These are phyloP conservation scores for Striga hermonthica DNA, from an alignment of 305 asterid species.

Conservation along the genomic window DNA sequence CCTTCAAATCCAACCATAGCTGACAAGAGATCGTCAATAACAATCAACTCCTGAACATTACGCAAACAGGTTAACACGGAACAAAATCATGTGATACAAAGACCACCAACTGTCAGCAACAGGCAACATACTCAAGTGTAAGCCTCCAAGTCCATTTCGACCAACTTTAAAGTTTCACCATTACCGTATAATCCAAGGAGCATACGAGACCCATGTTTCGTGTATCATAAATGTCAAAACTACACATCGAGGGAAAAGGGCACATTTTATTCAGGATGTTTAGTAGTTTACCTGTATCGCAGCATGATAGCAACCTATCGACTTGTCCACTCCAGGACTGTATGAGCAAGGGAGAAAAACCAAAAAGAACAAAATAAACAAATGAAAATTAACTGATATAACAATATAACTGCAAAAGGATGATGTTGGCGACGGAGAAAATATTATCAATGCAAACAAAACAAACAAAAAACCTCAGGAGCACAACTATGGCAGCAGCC, in stretches of 20 bases:
- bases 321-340: conserved; percentile 61
- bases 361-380: conserved; percentile 15
- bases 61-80: conserved; percentile 6
- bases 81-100: conserved; percentile 15
- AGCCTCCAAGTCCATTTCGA: conserved; percentile 15
- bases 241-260: neutral
- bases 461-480: too few relatives aligned
- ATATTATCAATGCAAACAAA: too few relatives aligned
- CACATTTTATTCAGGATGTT: neutral
- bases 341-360: conserved; percentile 25
- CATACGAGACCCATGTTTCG: conserved; percentile 24
- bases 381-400: neutral
- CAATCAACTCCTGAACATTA: conserved; percentile 75
- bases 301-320: conserved; percentile 78
- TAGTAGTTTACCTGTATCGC: conserved; percentile 88
- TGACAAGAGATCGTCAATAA: conserved; percentile 80
- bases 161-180: neutral
- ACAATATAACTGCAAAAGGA: too few relatives aligned
- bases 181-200: conserved; percentile 22
- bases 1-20: conserved; percentile 92
- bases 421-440: too few relatives aligned
- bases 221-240: conserved; percentile 1
- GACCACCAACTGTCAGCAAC: conserved; percentile 7
- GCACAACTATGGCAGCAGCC: too few relatives aligned
- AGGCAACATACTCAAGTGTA: conserved; percentile 16